Percentiles rank a stretch among this genome's conserved stretches.
Conservation (phyloP, 306 rosid genomes). For the Lathyrus aphaca region DNA sequence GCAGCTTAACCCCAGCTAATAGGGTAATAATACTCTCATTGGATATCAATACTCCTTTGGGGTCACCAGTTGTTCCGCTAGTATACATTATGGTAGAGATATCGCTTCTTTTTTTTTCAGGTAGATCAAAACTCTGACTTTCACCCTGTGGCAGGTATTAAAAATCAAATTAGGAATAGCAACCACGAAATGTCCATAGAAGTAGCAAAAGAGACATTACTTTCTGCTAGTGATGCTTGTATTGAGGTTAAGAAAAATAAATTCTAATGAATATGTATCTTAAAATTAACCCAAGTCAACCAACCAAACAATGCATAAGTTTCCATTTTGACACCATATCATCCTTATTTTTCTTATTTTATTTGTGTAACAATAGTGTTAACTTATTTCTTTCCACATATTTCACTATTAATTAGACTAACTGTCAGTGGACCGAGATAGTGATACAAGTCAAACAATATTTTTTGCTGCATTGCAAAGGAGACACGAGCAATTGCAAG, state of each 20-base stretch:
- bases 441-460: conserved; percentile 7
- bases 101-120: conserved; percentile 71
- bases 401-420: conserved; percentile 1
- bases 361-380: neutral
- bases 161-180: conserved; percentile 41
- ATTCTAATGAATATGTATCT: neutral
- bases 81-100: conserved; percentile 97
- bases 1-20: conserved; percentile 70
- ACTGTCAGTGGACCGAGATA: conserved; percentile 13
- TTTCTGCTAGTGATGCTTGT: conserved; percentile 14
- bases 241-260: conserved; percentile 34
- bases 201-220: conserved; percentile 14
- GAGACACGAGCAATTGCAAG: conserved; percentile 6
- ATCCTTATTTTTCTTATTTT: conserved; percentile 9
- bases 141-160: conserved; percentile 61
- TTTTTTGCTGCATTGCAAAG: neutral
- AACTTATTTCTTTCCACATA: neutral
- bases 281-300: conserved; percentile 8
- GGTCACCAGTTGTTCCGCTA: conserved; percentile 97
- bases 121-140: conserved; percentile 71
- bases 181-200: conserved; percentile 31
- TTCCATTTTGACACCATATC: conserved; percentile 16
- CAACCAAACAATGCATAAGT: conserved; percentile 25
- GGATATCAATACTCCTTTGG: conserved; percentile 93
- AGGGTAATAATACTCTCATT: conserved; percentile 82